A percentile compares a stretch with the other conserved stretches of the same genome.
These are phyloP conservation scores for Apiospora phragmitis DNA, from an alignment of 2,329 filamentous ascomycete genomes.

Conservation along the genomic window DNA sequence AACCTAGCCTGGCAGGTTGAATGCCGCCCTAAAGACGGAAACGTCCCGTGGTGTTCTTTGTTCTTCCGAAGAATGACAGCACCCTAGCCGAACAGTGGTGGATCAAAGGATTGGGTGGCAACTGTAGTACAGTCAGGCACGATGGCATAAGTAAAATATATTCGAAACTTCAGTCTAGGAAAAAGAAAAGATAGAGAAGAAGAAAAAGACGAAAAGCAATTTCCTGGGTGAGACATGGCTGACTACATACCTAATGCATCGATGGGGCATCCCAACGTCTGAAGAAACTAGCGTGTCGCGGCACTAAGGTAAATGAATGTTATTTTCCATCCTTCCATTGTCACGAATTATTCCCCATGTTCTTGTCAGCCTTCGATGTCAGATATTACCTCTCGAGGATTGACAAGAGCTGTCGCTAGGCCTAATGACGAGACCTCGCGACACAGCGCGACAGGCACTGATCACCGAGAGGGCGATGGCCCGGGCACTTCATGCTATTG, in stretches of 20 bases:
- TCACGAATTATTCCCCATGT: background rate
- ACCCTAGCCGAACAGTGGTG: background rate
- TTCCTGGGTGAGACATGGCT: background rate
- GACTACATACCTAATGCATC: background rate
- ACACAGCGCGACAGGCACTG: too few relatives aligned
- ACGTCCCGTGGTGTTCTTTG: conserved; percentile 3
- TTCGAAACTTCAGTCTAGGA: too few relatives aligned
- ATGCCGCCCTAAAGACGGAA: background rate
- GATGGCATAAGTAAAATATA: too few relatives aligned
- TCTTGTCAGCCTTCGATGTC: background rate
- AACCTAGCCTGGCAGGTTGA: background rate
- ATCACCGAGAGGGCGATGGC: too few relatives aligned
- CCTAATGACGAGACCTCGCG: too few relatives aligned
- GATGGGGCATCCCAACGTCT: background rate
- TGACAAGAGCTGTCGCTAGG: too few relatives aligned
- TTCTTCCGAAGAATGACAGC: background rate
- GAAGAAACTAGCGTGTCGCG: background rate
- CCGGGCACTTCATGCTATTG: too few relatives aligned
- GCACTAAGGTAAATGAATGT: background rate
- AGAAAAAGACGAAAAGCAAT: background rate
- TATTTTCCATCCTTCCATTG: background rate
- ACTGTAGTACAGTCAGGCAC: background rate
- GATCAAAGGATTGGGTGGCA: background rate
- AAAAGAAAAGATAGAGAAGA: too few relatives aligned
- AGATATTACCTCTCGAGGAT: background rate